Conservation (phyloP, 2,329 filamentous ascomycete species). For the Thielaviopsis punctulata region DNA sequence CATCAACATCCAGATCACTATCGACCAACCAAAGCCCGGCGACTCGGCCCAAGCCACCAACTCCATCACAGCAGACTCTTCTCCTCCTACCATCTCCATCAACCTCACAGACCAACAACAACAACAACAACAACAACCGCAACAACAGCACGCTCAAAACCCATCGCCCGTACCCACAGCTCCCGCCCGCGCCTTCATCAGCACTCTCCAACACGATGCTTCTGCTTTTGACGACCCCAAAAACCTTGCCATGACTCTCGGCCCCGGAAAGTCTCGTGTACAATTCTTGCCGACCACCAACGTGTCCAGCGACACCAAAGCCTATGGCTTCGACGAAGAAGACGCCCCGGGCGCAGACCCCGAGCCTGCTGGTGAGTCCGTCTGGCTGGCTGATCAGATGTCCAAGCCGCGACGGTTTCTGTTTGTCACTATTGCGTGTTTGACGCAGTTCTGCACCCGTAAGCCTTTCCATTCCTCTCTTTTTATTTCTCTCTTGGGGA, state of each 20-base stretch:
- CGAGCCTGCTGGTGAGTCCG: background rate
- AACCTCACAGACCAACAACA: conserved; percentile 1
- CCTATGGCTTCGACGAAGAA: conserved; percentile 5
- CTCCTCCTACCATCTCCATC: conserved; percentile 1
- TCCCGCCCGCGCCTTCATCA: conserved; percentile 2
- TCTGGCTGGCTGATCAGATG: conserved; percentile 11
- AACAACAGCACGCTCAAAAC: background rate
- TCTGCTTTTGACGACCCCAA: background rate
- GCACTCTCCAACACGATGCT: background rate
- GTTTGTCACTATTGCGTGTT: conserved; percentile 27
- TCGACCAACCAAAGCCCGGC: conserved; percentile 1
- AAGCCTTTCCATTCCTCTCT: background rate
- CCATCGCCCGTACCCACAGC: background rate
- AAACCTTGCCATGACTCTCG: background rate
- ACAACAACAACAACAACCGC: background rate
- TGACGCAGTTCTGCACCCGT: conserved; percentile 27
- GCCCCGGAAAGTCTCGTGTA: background rate
- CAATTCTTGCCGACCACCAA: background rate
- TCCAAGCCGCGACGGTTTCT: conserved; percentile 17
- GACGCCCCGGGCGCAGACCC: background rate
- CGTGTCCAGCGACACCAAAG: background rate
- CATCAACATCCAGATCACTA: conserved; percentile 7
- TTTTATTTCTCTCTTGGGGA: background rate
- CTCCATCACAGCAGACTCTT: background rate
- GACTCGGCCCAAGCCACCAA: background rate